Conservation (phyloP, 106 monocot species). For the Hemerocallis citrina region DNA sequence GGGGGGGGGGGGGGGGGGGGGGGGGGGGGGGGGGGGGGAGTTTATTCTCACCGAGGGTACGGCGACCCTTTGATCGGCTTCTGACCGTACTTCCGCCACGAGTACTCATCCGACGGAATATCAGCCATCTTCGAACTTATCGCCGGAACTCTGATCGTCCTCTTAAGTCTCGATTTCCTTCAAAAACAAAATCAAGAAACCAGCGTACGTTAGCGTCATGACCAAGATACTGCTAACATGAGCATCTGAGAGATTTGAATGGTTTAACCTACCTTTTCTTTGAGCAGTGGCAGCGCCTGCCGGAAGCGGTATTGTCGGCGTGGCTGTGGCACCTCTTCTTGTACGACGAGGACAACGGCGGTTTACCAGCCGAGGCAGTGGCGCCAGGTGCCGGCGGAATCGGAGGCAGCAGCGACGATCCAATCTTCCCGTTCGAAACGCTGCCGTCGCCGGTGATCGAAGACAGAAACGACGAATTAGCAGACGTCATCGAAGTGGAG, state of each 20-base stretch:
- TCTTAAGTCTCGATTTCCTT: conserved; percentile 56
- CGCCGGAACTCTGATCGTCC: conserved; percentile 57
- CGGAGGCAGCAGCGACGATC: conserved; percentile 17
- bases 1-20: no score
- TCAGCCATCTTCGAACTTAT: conserved; percentile 66
- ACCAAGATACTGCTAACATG: not conserved
- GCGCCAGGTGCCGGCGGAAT: conserved; percentile 1
- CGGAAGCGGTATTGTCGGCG: conserved; percentile 30
- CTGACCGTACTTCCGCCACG: conserved; percentile 85
- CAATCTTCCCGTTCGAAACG: conserved; percentile 71
- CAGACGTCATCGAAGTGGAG: conserved; percentile 37
- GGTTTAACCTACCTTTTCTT: conserved; percentile 68
- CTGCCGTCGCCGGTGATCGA: conserved; percentile 82
- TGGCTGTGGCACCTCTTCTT: conserved; percentile 59
- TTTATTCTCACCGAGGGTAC: conserved; percentile 58
- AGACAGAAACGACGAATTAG: conserved; percentile 75
- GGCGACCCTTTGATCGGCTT: conserved; percentile 86
- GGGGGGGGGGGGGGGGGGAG: not conserved
- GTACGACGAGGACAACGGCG: conserved; percentile 43
- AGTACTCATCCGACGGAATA: conserved; percentile 64
- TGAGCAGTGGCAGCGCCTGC: conserved; percentile 85
- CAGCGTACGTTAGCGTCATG: not conserved
- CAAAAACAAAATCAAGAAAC: not conserved
- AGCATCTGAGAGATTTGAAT: not conserved
- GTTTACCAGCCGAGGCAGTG: conserved; percentile 24